Evolutionary conservation across 306 rosid species (phyloP).

Genomic region (Mimosa pudica): DNA sequence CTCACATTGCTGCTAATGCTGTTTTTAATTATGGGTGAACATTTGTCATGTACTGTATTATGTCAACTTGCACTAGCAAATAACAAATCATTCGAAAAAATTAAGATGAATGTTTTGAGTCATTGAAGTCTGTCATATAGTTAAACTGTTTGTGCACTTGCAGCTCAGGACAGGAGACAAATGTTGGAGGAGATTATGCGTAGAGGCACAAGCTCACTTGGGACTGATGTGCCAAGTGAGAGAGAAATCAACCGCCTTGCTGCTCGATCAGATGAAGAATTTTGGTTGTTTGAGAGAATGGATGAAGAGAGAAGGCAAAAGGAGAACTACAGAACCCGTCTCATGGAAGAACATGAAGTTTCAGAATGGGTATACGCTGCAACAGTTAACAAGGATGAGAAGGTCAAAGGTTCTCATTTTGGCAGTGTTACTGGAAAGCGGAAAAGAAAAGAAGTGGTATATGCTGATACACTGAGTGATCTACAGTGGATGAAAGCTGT

Average conservation of each 20-base stretch:
- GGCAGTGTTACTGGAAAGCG: conserved; percentile 68
- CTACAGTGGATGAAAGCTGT: conserved; percentile 93
- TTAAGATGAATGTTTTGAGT: neutral
- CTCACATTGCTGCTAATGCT: conserved; percentile 26
- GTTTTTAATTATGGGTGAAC: conserved; percentile 1
- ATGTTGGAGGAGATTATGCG: conserved; percentile 99
- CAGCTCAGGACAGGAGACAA: conserved; percentile 99
- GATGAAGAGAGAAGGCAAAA: conserved; percentile 93
- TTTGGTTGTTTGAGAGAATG: conserved; percentile 97
- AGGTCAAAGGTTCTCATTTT: conserved; percentile 46
- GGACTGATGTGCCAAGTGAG: conserved; percentile 97
- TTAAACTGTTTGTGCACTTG: conserved; percentile 33
- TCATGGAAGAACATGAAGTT: conserved; percentile 96
- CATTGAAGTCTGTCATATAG: conserved; percentile 9
- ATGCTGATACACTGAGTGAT: conserved; percentile 86
- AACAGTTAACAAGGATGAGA: conserved; percentile 57
- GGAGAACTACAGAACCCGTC: conserved; percentile 92
- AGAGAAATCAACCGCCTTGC: conserved; percentile 99
- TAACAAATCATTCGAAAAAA: neutral
- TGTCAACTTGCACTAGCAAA: conserved; percentile 16
- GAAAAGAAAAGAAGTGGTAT: conserved; percentile 83
- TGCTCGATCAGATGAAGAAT: conserved; percentile 93
- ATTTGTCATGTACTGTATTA: neutral
- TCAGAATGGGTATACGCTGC: conserved; percentile 96
- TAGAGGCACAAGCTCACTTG: conserved; percentile 92